Conservation (phyloP, 75 land plant genomes). For the Cryptomeria japonica region DNA sequence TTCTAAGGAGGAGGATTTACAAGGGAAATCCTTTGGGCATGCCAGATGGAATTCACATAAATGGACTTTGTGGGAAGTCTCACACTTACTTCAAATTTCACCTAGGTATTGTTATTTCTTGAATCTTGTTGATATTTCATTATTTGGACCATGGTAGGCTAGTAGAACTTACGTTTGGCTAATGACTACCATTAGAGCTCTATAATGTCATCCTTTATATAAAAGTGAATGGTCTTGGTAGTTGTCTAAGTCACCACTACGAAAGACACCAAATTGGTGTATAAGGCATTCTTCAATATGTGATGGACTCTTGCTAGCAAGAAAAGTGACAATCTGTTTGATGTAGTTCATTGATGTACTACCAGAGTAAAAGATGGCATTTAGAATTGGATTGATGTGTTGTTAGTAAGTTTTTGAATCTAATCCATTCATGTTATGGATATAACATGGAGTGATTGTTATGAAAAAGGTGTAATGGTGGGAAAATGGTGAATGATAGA, state of each 20-base stretch:
- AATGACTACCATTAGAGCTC: too few relatives aligned
- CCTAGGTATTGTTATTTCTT: slow-evolving; percentile 39
- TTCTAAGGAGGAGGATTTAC: slow-evolving; percentile 41
- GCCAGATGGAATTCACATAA: slow-evolving; percentile 72
- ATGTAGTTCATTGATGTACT: slow-evolving; percentile 60
- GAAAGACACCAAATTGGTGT: too few relatives aligned
- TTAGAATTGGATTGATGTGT: background rate
- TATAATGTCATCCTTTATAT: too few relatives aligned
- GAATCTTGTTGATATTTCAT: background rate
- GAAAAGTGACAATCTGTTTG: slow-evolving; percentile 45
- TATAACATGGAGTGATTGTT: too few relatives aligned
- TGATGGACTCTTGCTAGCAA: slow-evolving; percentile 41
- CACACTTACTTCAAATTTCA: slow-evolving; percentile 42
- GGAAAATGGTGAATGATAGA: too few relatives aligned
- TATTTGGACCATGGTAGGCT: background rate
- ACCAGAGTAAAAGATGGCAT: slow-evolving; percentile 20
- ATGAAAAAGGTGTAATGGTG: too few relatives aligned
- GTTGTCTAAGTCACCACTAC: too few relatives aligned
- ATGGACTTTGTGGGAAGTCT: slow-evolving; percentile 52
- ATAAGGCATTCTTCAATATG: too few relatives aligned
- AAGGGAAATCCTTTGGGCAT: slow-evolving; percentile 51
- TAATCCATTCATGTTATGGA: too few relatives aligned
- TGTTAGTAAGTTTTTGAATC: too few relatives aligned
- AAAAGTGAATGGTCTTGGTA: background rate
- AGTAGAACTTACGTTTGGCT: too few relatives aligned